phyloP scores from a whole-genome alignment of 2,329 filamentous ascomycete genomes.

The Fusarium sp. region DNA sequence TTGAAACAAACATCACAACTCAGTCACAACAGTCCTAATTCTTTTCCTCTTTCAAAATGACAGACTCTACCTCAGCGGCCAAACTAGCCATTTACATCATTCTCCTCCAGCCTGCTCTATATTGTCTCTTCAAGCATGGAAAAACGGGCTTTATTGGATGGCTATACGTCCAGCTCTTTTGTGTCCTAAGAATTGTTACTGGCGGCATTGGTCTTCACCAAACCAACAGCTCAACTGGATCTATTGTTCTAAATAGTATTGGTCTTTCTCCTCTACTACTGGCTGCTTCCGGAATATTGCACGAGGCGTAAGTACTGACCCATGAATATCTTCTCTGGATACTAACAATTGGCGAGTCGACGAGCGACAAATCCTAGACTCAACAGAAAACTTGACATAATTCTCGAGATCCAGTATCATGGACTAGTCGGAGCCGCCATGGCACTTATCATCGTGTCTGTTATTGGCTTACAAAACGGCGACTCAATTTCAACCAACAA shows the following conservation, averaged over 20 bases:
- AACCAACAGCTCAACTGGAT: neutral
- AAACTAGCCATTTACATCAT: slow-evolving; percentile 9
- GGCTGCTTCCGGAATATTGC: slow-evolving; percentile 14
- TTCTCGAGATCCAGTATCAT: slow-evolving; percentile 17
- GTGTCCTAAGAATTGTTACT: slow-evolving; percentile 5
- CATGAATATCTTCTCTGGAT: too few relatives aligned
- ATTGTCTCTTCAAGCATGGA: slow-evolving; percentile 20
- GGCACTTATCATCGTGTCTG: slow-evolving; percentile 9
- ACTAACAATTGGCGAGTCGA: neutral
- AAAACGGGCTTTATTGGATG: slow-evolving; percentile 13
- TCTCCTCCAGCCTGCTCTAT: slow-evolving; percentile 7
- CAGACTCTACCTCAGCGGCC: slow-evolving; percentile 7
- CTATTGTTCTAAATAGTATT: slow-evolving; percentile 10
- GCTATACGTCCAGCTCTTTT: slow-evolving; percentile 16
- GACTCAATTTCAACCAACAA: neutral
- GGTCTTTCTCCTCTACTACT: slow-evolving; percentile 7
- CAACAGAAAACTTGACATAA: slow-evolving; percentile 6
- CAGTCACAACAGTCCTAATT: neutral
- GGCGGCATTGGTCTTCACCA: slow-evolving; percentile 8
- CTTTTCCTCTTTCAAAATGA: neutral
- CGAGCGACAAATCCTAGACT: slow-evolving; percentile 10
- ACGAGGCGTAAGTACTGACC: neutral
- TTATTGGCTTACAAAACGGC: neutral
- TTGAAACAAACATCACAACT: neutral
- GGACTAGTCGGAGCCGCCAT: slow-evolving; percentile 2